A percentile compares a stretch with the other conserved stretches of the same genome.
These are phyloP conservation scores for Neofusicoccum parvum DNA, from an alignment of 2,329 filamentous ascomycete species.

Conservation along the genomic window DNA sequence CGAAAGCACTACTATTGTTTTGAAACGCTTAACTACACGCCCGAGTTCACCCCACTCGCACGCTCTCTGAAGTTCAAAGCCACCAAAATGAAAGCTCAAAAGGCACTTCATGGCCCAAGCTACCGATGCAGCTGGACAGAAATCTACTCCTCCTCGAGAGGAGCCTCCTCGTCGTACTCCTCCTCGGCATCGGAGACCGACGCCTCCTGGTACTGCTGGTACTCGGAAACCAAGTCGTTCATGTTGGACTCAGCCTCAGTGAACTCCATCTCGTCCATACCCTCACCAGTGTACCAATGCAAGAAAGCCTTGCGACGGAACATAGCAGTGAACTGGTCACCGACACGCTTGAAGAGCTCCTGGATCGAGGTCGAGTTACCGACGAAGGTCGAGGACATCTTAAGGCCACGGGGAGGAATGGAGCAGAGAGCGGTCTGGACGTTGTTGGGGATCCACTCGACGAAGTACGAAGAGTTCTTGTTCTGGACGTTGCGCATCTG, in stretches of 20 bases:
- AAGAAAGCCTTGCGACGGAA: slow-evolving; percentile 99
- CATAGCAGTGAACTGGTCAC: slow-evolving; percentile 99
- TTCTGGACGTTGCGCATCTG: slow-evolving; percentile 99
- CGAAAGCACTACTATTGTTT: slow-evolving; percentile 19
- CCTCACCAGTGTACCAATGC: slow-evolving; percentile 99
- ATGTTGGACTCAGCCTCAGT: slow-evolving; percentile 99
- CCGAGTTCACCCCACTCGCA: slow-evolving; percentile 14
- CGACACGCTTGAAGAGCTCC: slow-evolving; percentile 99
- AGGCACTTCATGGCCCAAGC: background rate
- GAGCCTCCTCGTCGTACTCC: slow-evolving; percentile 86
- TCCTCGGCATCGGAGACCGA: slow-evolving; percentile 96
- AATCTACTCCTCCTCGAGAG: slow-evolving; percentile 66
- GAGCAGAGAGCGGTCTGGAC: slow-evolving; percentile 99
- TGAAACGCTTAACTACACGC: slow-evolving; percentile 19
- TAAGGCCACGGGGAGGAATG: slow-evolving; percentile 93
- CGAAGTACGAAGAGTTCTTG: slow-evolving; percentile 99
- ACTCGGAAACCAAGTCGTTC: slow-evolving; percentile 99
- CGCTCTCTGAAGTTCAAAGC: slow-evolving; percentile 14
- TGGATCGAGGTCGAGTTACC: slow-evolving; percentile 99
- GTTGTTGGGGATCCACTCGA: slow-evolving; percentile 99
- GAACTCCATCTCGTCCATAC: slow-evolving; percentile 99
- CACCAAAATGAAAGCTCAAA: slow-evolving; percentile 2
- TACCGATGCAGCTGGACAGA: slow-evolving; percentile 1
- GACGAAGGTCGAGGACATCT: slow-evolving; percentile 99
- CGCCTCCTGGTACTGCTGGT: slow-evolving; percentile 99